Evolutionary conservation across 2,329 filamentous ascomycete species (phyloP), one percentile per base, ranked within the genome.

Genomic region (Fusarium sp.): DNA sequence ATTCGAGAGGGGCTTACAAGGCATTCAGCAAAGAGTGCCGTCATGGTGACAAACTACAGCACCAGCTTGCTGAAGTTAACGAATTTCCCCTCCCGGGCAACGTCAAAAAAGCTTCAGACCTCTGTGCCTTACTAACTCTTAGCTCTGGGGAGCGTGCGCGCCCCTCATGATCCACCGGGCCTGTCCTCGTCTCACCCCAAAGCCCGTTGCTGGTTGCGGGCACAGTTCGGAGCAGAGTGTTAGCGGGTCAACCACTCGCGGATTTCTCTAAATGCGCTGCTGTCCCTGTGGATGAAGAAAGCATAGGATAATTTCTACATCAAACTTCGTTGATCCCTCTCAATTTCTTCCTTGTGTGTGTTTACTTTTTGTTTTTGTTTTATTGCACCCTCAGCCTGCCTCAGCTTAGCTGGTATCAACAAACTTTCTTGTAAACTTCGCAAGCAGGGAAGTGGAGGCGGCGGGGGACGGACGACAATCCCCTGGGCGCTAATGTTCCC

Each of bases 401-500:
- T 19, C 50, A 62, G 37, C 50, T 50, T 53, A 33, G 32, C 20
- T 49, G 32, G 15, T 39, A 35, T 62, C 28, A 30, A 39, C 33
- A 30, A 44, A 55, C 51, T 59, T 54, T 59, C 35, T 56, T 51
- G n/a, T 54, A 53, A 56, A 49, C 48, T 54, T 59, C 32, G 35
- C 40, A 57, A 51, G 47, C 50, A 62, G 47, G 46, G 43, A 46
- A 43, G 68, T 71, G 68, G 71, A 55, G 57, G 32, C 46, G 47
- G 59, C 49, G 62, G 70, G 68, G 62, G 64, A 46, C 68, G 59
- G 70, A 55, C 48, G 45, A 55, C 39, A 58, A 40, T 72, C 63
- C 71, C 68, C 67, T 74, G 43, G 41, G 48, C 68, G 52, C 69
- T 71, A 71, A 70, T 39, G 56, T 54, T 58, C 28, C 57, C 62